phyloP scores from a whole-genome alignment of 192 early-diverging fungal species.

The Ramicandelaber brevisporus region DNA sequence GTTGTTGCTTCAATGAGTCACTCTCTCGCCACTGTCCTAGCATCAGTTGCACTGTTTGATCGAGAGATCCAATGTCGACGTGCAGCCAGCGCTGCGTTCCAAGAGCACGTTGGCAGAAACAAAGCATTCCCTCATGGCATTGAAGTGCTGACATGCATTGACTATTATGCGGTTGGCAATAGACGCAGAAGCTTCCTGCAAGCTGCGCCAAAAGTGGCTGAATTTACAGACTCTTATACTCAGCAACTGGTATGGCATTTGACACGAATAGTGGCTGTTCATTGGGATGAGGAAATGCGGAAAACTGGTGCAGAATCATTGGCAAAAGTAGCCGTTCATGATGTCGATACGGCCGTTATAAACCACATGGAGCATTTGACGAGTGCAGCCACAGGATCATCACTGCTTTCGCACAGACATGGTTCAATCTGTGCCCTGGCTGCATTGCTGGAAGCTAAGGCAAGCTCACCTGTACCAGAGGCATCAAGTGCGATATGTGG shows the following conservation, averaged over 20 bases:
- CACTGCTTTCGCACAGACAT: conserved; percentile 4
- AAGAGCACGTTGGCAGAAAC: conserved; percentile 89
- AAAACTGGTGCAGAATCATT: conserved; percentile 51
- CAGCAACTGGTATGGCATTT: conserved; percentile 46
- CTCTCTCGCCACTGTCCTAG: conserved; percentile 43
- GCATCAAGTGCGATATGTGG: no score
- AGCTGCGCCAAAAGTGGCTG: conserved; percentile 44
- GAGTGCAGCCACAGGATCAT: not conserved
- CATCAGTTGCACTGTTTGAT: conserved; percentile 65
- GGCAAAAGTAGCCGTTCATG: conserved; percentile 27
- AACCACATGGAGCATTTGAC: conserved; percentile 26
- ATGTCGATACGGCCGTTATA: conserved; percentile 21
- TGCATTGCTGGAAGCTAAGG: no score
- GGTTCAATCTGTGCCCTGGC: conserved; percentile 8
- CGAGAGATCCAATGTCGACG: conserved; percentile 81
- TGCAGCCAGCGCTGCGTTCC: conserved; percentile 87
- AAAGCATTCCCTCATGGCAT: conserved; percentile 84
- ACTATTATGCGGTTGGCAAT: conserved; percentile 83
- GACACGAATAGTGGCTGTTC: conserved; percentile 28
- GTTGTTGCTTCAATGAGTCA: conserved; percentile 34
- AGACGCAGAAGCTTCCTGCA: conserved; percentile 42
- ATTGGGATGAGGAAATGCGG: conserved; percentile 76
- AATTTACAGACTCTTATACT: conserved; percentile 50
- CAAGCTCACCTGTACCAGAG: no score
- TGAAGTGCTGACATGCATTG: conserved; percentile 65